Evolutionary conservation across 2,329 filamentous ascomycete species (phyloP), one percentile per base, ranked within the genome.

Genomic region (Lasiodiplodia citricola): DNA sequence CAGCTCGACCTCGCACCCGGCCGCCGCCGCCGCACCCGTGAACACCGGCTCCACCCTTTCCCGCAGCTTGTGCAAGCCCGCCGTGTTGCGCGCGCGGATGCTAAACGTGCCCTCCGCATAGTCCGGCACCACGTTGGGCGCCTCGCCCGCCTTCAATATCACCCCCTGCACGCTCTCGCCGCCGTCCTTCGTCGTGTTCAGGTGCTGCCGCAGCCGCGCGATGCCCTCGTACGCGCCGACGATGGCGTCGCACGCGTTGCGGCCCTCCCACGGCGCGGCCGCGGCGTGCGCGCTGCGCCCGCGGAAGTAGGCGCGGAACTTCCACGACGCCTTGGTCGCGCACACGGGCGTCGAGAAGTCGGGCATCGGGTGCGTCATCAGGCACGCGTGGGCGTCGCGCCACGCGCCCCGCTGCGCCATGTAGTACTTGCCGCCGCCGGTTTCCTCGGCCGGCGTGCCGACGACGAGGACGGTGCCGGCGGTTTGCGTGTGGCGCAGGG

Each of bases 331-430:
- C 85, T 35, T 81, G 50, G 80, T 78, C 5, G 78, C 72, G 71
- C 84, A 87, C 4, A 86, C 86, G 3, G 84, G 82, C 1, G 86
- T 88, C 2, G 83, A 75, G 52, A 72, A 71, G 51, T 41, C 71
- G 70, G 64, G 80, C 68, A 86, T 83, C 8, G 80, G 79, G 68
- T 81, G 80, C 6, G 78, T 74, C 51, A 68, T 68, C 57, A 68
- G 66, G 58, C 54, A 57, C 4, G 54, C 54, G 28, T 79, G 75
- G 37, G 82, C 76, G 50, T 80, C 77, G 16, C 74, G 72, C 71
- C 83, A 85, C 7, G 81, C 79, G 2, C 82, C 82, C 1, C 80
- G 80, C 28, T 80, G 72, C 10, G 85, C 77, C 50, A 85, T 76
- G 55, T 79, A 80, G 55, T 84, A 81, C 73, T 84, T 84, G 60